Evolutionary conservation across 768 basidiomycete genomes (phyloP).

Genomic region (Gloeopeniophorella convolvens): DNA sequence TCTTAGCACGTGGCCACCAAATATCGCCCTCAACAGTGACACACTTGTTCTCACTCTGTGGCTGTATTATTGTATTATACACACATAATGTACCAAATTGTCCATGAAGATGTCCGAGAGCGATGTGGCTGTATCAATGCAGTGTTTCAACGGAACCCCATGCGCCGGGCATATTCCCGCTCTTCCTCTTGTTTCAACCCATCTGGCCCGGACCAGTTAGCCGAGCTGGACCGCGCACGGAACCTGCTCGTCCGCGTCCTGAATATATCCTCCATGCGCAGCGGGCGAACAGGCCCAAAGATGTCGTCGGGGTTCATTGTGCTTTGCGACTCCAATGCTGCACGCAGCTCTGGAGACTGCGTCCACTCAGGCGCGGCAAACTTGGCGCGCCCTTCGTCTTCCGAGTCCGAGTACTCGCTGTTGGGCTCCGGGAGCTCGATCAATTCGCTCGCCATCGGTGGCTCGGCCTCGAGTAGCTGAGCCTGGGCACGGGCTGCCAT

Average conservation of each 20-base stretch:
- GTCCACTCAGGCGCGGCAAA: conserved; percentile 84
- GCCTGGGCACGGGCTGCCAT: conserved; percentile 69
- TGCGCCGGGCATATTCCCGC: conserved; percentile 77
- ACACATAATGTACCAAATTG: too few species aligned
- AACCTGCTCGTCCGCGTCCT: conserved; percentile 70
- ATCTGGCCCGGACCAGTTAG: conserved; percentile 96
- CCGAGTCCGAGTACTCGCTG: conserved; percentile 95
- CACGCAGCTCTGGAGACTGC: conserved; percentile 78
- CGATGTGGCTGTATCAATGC: too few species aligned
- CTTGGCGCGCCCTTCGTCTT: conserved; percentile 78
- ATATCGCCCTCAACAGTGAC: too few species aligned
- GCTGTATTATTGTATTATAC: too few species aligned
- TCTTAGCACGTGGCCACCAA: conserved; percentile 22
- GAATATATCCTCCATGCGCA: conserved; percentile 95
- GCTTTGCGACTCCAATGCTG: conserved; percentile 75
- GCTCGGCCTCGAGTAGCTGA: conserved; percentile 43
- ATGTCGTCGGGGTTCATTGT: conserved; percentile 87
- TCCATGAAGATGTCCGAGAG: too few species aligned
- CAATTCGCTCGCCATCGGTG: conserved; percentile 57
- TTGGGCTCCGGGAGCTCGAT: conserved; percentile 94
- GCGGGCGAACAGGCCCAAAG: conserved; percentile 81
- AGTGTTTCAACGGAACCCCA: conserved; percentile 64
- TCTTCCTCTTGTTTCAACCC: conserved; percentile 79
- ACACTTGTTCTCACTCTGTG: too few species aligned
- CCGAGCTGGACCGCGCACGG: conserved; percentile 85